Evolutionary conservation across 306 rosid species (phyloP).

Genomic region (Alnus rubra): DNA sequence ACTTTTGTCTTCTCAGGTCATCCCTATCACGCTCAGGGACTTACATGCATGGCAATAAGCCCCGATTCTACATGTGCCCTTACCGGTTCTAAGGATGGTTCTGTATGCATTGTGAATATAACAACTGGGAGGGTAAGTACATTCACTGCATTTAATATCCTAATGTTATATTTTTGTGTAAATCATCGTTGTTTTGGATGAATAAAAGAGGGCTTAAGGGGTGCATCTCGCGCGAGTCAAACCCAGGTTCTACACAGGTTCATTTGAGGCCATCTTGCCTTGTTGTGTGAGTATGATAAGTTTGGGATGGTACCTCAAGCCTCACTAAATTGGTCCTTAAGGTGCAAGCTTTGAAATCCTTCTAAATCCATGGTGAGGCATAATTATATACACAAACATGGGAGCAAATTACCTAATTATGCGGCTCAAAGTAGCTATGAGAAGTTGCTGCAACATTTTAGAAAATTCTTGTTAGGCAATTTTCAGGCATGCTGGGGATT

Average conservation of each 20-base stretch:
- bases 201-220: too few species aligned
- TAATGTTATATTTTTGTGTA: conserved; percentile 7
- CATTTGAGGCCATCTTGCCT: not conserved
- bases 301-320: conserved; percentile 14
- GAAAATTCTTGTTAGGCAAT: not conserved
- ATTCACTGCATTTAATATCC: conserved; percentile 26
- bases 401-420: not conserved
- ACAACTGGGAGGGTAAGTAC: conserved; percentile 69
- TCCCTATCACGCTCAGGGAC: conserved; percentile 72
- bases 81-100: conserved; percentile 85
- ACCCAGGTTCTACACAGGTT: too few species aligned
- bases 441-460: not conserved
- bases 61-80: conserved; percentile 70
- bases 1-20: conserved; percentile 52
- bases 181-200: not conserved
- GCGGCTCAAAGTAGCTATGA: not conserved
- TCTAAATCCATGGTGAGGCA: not conserved
- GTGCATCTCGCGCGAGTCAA: too few species aligned
- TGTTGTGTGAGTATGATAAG: not conserved
- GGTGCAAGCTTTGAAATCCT: conserved; percentile 7
- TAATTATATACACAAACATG: conserved; percentile 16
- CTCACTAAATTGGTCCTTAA: not conserved
- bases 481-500: not conserved
- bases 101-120: conserved; percentile 73
- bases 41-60: conserved; percentile 82